Conservation (phyloP, 768 basidiomycete genomes). For the Macrolepiota albuminosa region DNA sequence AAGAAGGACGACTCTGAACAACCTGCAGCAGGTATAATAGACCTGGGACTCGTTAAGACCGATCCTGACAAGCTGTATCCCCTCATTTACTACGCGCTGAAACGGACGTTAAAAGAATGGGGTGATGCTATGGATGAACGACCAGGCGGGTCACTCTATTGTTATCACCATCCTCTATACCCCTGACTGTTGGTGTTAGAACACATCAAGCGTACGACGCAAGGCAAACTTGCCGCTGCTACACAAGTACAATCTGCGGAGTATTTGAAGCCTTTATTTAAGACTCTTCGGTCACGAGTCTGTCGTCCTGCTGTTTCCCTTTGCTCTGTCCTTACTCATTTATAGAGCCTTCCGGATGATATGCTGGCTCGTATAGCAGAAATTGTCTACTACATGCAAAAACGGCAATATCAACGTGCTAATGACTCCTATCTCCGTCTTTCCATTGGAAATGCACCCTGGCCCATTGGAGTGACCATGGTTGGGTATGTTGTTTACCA, state of each 20-base stretch:
- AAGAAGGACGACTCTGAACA: conserved; percentile 63
- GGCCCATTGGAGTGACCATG: conserved; percentile 99
- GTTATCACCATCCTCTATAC: not conserved
- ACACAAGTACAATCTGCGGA: conserved; percentile 95
- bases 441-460: conserved; percentile 97
- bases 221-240: conserved; percentile 92
- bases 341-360: conserved; percentile 72
- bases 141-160: conserved; percentile 54
- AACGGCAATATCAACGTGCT: conserved; percentile 89
- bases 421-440: conserved; percentile 97
- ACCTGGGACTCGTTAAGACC: conserved; percentile 77
- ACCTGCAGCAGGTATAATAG: conserved; percentile 56
- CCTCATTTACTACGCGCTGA: conserved; percentile 92
- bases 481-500: conserved; percentile 67
- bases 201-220: conserved; percentile 78
- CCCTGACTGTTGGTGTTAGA: conserved; percentile 38
- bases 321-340: not conserved
- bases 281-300: conserved; percentile 81
- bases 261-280: conserved; percentile 96
- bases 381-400: conserved; percentile 96
- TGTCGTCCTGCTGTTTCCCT: conserved; percentile 22
- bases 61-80: conserved; percentile 97
- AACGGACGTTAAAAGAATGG: conserved; percentile 93
- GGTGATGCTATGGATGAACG: conserved; percentile 91
- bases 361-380: conserved; percentile 85